These are phyloP conservation scores for Solanum sitiens DNA, from an alignment of 257 asterid genomes.

Conservation along the genomic window DNA sequence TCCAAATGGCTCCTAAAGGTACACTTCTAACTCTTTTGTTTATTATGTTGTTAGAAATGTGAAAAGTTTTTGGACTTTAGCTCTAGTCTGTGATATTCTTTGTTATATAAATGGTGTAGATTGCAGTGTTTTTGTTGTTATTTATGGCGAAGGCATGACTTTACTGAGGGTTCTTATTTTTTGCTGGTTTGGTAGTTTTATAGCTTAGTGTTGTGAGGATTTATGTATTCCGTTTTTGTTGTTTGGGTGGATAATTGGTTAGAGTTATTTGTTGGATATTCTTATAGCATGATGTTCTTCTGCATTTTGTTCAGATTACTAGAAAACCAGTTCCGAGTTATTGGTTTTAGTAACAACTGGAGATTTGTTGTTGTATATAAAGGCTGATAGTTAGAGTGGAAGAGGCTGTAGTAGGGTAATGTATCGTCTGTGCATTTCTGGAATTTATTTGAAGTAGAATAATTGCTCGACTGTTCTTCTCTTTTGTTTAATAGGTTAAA, in stretches of 20 bases:
- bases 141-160: not conserved
- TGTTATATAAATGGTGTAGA: not conserved
- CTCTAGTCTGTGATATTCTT: not conserved
- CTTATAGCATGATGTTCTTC: not conserved
- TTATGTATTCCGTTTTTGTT: too few species aligned
- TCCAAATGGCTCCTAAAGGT: conserved; percentile 61
- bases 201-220: not conserved
- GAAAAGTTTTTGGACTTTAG: not conserved
- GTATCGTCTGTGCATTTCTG: not conserved
- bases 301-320: not conserved
- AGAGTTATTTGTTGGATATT: not conserved
- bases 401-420: not conserved
- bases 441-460: not conserved
- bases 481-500: not conserved
- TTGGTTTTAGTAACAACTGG: not conserved
- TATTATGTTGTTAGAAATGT: not conserved
- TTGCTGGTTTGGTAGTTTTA: not conserved
- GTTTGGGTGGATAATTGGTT: not conserved
- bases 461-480: not conserved
- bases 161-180: not conserved
- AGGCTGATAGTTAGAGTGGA: not conserved
- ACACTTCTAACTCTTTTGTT: not conserved
- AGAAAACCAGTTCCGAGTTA: not conserved
- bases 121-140: not conserved
- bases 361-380: not conserved